Evolutionary conservation across 1,139 yeast species (phyloP).

Genomic region (Lizanozyma gosingica): DNA sequence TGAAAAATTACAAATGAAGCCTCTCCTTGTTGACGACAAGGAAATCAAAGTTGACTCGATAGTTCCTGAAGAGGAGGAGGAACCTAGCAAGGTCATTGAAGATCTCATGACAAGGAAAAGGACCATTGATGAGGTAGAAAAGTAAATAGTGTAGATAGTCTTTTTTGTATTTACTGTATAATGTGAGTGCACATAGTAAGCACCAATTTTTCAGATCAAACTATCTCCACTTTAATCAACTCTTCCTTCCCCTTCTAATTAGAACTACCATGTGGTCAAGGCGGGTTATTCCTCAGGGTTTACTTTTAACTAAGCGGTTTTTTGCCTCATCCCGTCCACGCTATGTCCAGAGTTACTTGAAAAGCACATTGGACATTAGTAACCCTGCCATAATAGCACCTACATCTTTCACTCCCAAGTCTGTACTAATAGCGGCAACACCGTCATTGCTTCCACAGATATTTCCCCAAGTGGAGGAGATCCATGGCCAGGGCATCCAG

Average conservation of each 20-base stretch:
- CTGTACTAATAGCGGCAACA: background rate
- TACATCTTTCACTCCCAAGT: background rate
- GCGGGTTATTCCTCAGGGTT: too few species aligned
- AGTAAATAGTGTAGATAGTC: constrained; percentile 5
- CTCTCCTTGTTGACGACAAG: background rate
- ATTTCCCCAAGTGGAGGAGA: background rate
- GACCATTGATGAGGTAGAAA: constrained; percentile 19
- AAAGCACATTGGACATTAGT: background rate
- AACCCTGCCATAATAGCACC: background rate
- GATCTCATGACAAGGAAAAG: constrained; percentile 12
- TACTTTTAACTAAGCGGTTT: too few species aligned
- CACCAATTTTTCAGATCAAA: too few species aligned
- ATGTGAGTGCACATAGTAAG: background rate
- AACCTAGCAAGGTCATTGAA: constrained; percentile 2
- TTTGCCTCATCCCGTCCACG: background rate
- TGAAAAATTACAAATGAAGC: constrained; percentile 4
- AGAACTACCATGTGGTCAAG: too few species aligned
- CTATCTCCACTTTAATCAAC: too few species aligned
- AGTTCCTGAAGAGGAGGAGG: background rate
- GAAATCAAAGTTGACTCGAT: background rate
- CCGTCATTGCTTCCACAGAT: background rate
- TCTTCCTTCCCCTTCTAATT: too few species aligned
- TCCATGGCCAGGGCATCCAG: constrained; percentile 19
- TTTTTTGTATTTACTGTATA: background rate
- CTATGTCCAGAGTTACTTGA: background rate